Percentiles rank a stretch among this genome's conserved stretches.
Conservation (phyloP, 345 rosid genomes). For the Populus nigra region DNA sequence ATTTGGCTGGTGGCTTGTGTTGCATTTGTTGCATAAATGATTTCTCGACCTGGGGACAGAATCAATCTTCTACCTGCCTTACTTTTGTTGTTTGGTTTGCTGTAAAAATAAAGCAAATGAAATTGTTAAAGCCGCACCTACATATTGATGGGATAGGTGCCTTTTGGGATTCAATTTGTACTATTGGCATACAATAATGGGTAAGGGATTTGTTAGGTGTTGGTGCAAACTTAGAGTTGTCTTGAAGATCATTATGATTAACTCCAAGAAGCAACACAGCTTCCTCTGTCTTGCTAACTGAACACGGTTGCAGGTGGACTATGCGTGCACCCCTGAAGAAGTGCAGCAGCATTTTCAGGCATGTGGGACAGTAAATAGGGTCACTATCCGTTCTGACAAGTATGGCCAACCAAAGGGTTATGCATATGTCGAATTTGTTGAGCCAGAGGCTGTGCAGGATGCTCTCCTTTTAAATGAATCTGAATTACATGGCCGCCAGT, state of each 20-base stretch:
- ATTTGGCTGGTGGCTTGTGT: neutral
- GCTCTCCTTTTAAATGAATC: constrained; percentile 67
- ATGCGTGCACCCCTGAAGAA: constrained; percentile 74
- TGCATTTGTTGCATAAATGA: neutral
- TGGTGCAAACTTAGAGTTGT: neutral
- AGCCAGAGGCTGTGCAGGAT: constrained; percentile 61
- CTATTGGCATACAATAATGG: neutral
- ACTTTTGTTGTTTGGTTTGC: neutral
- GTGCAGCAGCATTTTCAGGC: constrained; percentile 77
- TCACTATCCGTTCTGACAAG: constrained; percentile 69
- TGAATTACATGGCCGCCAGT: constrained; percentile 65
- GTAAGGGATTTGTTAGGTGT: neutral
- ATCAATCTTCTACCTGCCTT: neutral
- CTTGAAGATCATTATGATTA: neutral
- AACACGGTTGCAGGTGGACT: constrained; percentile 54
- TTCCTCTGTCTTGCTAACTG: neutral
- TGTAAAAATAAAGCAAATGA: neutral
- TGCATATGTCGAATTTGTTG: constrained; percentile 76
- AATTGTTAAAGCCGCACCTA: neutral
- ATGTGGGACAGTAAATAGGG: constrained; percentile 70
- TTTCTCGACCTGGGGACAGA: neutral
- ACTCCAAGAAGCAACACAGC: neutral
- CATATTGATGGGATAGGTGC: neutral
- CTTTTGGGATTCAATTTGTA: neutral
- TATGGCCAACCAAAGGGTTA: constrained; percentile 75